phyloP scores from a whole-genome alignment of 176 grass and related monocot species.

The Carex parvula region DNA sequence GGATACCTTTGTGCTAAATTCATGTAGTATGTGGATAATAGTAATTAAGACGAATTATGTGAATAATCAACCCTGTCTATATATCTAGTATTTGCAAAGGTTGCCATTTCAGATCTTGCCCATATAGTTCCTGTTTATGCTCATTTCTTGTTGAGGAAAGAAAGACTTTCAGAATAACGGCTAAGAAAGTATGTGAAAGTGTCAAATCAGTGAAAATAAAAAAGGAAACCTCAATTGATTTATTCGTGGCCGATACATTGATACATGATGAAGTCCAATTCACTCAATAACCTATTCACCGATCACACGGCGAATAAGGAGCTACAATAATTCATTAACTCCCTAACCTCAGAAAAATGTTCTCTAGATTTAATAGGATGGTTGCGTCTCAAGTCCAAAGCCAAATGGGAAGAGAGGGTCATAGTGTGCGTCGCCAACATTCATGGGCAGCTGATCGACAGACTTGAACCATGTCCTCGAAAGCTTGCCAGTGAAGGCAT shows the following conservation, averaged over 20 bases:
- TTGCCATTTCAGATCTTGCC: not conserved
- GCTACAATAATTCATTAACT: not conserved
- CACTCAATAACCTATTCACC: not conserved
- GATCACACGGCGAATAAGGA: not conserved
- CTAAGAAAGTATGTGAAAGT: not conserved
- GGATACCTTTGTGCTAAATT: not conserved
- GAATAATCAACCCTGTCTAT: not conserved
- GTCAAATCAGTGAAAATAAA: not conserved
- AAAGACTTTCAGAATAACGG: not conserved
- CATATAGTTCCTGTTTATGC: not conserved
- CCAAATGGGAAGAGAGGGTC: constrained; percentile 67
- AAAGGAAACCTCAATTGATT: not conserved
- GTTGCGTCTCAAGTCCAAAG: constrained; percentile 38
- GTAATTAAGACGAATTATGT: not conserved
- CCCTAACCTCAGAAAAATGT: not conserved
- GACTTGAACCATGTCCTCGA: constrained; percentile 60
- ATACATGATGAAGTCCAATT: constrained; percentile 3
- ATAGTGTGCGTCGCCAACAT: constrained; percentile 52
- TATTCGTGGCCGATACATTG: not conserved
- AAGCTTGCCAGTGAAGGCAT: constrained; percentile 63
- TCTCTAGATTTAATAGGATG: constrained; percentile 1
- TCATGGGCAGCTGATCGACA: constrained; percentile 68
- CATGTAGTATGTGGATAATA: not conserved
- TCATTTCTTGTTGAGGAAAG: no score
- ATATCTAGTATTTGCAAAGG: not conserved